Base-by-base conservation (phyloP, 331 rosid genomes). In the Telfairia occidentalis region DNA sequence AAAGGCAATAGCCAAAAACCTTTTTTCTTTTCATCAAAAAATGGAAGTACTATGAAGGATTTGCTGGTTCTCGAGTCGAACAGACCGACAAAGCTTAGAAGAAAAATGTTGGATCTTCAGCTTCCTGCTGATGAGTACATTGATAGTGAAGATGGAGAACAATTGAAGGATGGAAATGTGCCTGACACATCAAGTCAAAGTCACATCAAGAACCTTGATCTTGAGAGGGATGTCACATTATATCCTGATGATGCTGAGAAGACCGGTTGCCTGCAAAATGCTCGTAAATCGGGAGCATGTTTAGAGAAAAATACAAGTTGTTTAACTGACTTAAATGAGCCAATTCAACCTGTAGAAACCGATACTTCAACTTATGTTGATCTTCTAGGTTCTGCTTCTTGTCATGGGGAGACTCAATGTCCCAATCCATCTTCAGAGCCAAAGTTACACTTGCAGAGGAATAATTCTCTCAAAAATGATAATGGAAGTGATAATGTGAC, bases 251-350 rank as follows among this genome's bases (percentile, higher is more conserved):
- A 83, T 78, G 77, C 79, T 73, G 86, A 73, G 79, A 83, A 83
- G 80, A 23, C 54, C 46, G 84, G 82, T 72, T 59, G 81, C 77
- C 79, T 74, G 74, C 84, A 74, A 78, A 87, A 45, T 64, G 67
- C 85, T 74, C 81, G 81, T 71, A 85, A 77, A 82, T 80, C 87
- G 58, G 87, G 81, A 64, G 52, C 76, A 59, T 75, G 82, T 76
- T 77, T 40, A 10, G 76, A 59, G 30, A 59, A 81, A 78, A 83
- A 72, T 70, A 73, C 66, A 70, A 89, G 87, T 81, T 87, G 87
- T 85, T 89, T 90, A 79, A 86, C 91, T 3, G 98, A 94, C 84
- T 83, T 94, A 81, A 91, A 91, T 61, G 95, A 93, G 78, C 98
- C 96, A 37, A 64, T 85, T 82, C 88, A 76, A 80, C 77, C 81